Percentiles rank a stretch among this genome's conserved stretches.
These are phyloP conservation scores for Crucibulum laeve DNA, from an alignment of 768 basidiomycete species.

Conservation along the genomic window DNA sequence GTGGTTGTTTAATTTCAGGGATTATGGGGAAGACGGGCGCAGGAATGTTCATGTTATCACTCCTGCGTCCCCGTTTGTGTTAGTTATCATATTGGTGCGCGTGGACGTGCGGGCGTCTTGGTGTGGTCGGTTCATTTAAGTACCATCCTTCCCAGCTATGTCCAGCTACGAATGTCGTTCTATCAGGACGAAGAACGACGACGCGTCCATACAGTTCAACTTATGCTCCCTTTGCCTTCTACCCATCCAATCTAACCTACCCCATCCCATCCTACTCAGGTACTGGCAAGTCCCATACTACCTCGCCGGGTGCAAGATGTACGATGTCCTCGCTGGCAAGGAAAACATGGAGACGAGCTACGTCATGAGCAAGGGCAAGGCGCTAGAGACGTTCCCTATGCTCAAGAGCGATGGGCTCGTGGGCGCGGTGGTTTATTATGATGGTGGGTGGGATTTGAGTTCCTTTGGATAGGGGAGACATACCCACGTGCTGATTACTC, in stretches of 20 bases:
- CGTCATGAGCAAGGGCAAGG: slow-evolving; percentile 91
- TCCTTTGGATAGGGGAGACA: slow-evolving; percentile 19
- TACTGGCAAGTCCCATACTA: slow-evolving; percentile 99
- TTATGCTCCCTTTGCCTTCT: neutral
- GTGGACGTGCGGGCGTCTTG: too few species aligned
- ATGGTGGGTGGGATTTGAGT: slow-evolving; percentile 67
- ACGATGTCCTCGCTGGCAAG: slow-evolving; percentile 91
- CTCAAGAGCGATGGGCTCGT: slow-evolving; percentile 89
- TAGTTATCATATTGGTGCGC: too few species aligned
- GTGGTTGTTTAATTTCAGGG: slow-evolving; percentile 26
- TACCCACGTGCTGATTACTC: slow-evolving; percentile 11
- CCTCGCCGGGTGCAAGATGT: slow-evolving; percentile 92
- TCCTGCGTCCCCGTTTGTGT: too few species aligned
- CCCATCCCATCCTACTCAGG: slow-evolving; percentile 27
- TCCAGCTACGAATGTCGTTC: too few species aligned
- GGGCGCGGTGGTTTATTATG: slow-evolving; percentile 95
- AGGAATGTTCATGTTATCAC: too few species aligned
- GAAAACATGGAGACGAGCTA: slow-evolving; percentile 97
- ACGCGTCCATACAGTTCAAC: too few species aligned
- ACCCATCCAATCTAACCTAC: neutral
- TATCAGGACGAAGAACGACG: too few species aligned
- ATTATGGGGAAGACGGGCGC: too few species aligned
- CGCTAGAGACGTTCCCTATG: slow-evolving; percentile 94
- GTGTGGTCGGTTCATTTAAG: too few species aligned
- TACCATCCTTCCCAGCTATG: too few species aligned